Evolutionary conservation across 768 basidiomycete species (phyloP), one percentile per base, ranked within the genome.

Genomic region (Russula sp.): DNA sequence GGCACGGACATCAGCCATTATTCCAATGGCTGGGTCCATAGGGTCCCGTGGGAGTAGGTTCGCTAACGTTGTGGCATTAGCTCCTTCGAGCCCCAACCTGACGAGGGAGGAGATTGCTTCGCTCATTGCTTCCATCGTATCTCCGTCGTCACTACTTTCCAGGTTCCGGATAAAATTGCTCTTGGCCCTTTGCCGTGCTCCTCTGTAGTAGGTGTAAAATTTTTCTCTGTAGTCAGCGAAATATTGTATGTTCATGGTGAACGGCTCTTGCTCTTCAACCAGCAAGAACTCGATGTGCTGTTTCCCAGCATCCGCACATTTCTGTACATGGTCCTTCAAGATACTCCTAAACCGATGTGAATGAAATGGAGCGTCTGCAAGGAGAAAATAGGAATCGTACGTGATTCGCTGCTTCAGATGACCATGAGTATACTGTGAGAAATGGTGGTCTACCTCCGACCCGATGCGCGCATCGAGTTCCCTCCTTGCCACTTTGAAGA

Each of bases 1-100:
- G 0, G 85, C 86, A 6, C 84, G 75, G 4, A 87, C 84, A 51
- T 84, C 80, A 0, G 86, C 84, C 87, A 89, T 89, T 65, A 89
- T 84, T 8, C 69, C 67, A 6, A 88, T 64, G 0, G 83, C 83
- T 0, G 79, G 74, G 42, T 83, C 82, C 78, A 78, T 80, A 2
- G 70, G 71, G 57, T 87, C 84, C 0, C 74, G 56, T 0, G 80
- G 78, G 9, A 84, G 72, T 0, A 87, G 68, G 64, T 77, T 82
- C 0, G 76, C 65, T 0, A 88, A 57, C 54, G 81, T 79, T 2
- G 71, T 72, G 0, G 74, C 68, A 34, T 73, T 71, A 38, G 78
- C 66, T 1, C 70, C 75, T 0, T 60, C 13, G 11, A 82, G 68
- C 0, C 81, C 81, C 6, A 79, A 64, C 56, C 73, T 73, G 2